Percentiles rank a stretch among this genome's conserved stretches.
Conservation (phyloP, 2,329 filamentous ascomycete genomes). For the Colletotrichum camelliae region DNA sequence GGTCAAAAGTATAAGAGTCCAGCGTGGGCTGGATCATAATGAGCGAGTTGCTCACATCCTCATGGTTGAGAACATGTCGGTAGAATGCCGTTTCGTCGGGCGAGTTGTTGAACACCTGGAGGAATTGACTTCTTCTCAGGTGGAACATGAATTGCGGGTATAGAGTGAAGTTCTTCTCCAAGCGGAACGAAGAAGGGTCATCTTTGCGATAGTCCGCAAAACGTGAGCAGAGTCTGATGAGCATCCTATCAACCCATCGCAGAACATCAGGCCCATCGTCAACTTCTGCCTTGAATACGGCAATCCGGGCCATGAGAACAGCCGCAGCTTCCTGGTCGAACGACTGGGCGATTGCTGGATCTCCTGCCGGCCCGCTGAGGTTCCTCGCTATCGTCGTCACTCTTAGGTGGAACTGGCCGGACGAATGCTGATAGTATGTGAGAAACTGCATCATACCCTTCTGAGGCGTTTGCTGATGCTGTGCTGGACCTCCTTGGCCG, state of each 20-base stretch:
- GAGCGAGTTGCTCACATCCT: slow-evolving; percentile 94
- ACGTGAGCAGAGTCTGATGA: slow-evolving; percentile 92
- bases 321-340: slow-evolving; percentile 98
- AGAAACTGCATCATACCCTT: slow-evolving; percentile 98
- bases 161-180: slow-evolving; percentile 98
- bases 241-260: slow-evolving; percentile 97
- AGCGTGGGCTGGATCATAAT: slow-evolving; percentile 99
- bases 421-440: slow-evolving; percentile 98
- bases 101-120: slow-evolving; percentile 99
- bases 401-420: slow-evolving; percentile 92
- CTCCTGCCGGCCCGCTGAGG: slow-evolving; percentile 90
- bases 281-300: slow-evolving; percentile 97
- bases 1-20: slow-evolving; percentile 90
- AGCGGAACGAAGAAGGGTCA: slow-evolving; percentile 92
- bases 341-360: slow-evolving; percentile 93
- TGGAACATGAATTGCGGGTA: slow-evolving; percentile 99
- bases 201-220: slow-evolving; percentile 99
- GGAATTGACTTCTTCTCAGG: slow-evolving; percentile 92
- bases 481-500: slow-evolving; percentile 84
- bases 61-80: slow-evolving; percentile 93
- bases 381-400: slow-evolving; percentile 94
- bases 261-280: slow-evolving; percentile 98
- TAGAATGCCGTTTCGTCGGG: slow-evolving; percentile 99
- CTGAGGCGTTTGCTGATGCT: slow-evolving; percentile 85
- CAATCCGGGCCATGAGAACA: slow-evolving; percentile 98